These are phyloP conservation scores for Picea abies DNA, from an alignment of 83 land plant species.

Conservation along the genomic window DNA sequence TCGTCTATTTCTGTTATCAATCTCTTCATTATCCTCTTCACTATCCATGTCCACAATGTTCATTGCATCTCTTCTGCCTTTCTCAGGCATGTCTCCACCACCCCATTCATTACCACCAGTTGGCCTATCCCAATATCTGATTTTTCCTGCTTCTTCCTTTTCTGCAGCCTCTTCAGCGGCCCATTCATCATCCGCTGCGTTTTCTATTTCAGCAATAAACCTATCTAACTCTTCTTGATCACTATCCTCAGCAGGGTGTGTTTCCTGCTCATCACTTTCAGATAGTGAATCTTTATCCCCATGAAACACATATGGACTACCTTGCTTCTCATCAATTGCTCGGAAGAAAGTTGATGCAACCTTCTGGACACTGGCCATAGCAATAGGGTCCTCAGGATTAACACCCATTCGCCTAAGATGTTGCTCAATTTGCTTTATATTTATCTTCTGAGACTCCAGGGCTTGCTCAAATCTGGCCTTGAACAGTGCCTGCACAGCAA, in stretches of 20 bases:
- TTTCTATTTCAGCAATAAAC: conserved; percentile 76
- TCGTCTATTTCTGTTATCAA: neutral
- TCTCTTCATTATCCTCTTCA: conserved; percentile 21
- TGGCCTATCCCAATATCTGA: conserved; percentile 54
- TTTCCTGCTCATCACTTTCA: conserved; percentile 32
- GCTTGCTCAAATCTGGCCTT: conserved; percentile 96
- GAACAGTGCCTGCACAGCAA: conserved; percentile 79
- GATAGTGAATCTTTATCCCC: conserved; percentile 18
- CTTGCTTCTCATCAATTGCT: conserved; percentile 75
- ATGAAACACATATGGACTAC: conserved; percentile 68
- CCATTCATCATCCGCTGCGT: conserved; percentile 74
- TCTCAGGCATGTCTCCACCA: conserved; percentile 9
- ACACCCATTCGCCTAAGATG: conserved; percentile 64
- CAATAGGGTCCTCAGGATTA: conserved; percentile 79
- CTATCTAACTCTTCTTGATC: conserved; percentile 62
- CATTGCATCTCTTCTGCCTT: neutral
- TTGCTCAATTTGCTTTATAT: conserved; percentile 76
- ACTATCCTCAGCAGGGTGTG: conserved; percentile 29
- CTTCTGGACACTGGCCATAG: conserved; percentile 74
- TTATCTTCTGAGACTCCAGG: conserved; percentile 75
- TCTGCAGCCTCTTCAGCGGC: conserved; percentile 71
- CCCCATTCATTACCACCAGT: conserved; percentile 17
- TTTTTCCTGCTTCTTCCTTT: conserved; percentile 42
- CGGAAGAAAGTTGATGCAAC: conserved; percentile 79
- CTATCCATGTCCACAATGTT: neutral